Base-by-base conservation (phyloP, 768 basidiomycete genomes). In the Kwoniella europaea region DNA sequence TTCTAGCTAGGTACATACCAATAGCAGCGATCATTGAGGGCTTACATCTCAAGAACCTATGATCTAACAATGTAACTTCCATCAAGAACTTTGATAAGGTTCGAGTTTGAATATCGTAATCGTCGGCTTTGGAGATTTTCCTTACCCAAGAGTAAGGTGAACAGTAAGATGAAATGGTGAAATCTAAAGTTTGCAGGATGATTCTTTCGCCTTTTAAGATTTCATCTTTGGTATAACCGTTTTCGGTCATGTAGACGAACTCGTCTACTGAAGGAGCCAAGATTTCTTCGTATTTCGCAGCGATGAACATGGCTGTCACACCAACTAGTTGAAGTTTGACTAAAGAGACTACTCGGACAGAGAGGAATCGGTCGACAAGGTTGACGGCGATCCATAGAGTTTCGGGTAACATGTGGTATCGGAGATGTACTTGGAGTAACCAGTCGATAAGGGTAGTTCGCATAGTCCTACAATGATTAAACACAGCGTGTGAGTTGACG, bases 121-220 rank as follows among this genome's bases (percentile, higher is more conserved):
- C 92, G 85, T 99, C 97, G 44, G 97, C 96, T 84, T 94, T 97
- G 88, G 93, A 95, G 82, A 99, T 98, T 79, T 91, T 91, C 70
- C 97, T 89, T 88, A 98, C 94, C 96, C 97, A 98, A 83, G 92
- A 94, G 86, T 98, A 98, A 3, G 97, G 97, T 63, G 95, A 97
- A 86, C 97, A 98, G 85, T 99, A 99, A 71, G 94, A 91, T 70
- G 95, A 98, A 84, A 99, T 83, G 84, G 91, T 90, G 86, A 98
- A 98, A 72, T 97, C 94, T 65, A 99, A 88, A 41, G 93, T 92
- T 86, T 86, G 93, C 69, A 98, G 86, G 83, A 98, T 90, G 82
- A 98, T 98, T 46, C 93, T 90, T 85, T 99, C 97, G 82, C 97
- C 97, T 84, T 97, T 98, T 73, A 99, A 87, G 80, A 99, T 94